These are phyloP conservation scores for Glycine soja DNA, from an alignment of 306 rosid genomes.

Conservation along the genomic window DNA sequence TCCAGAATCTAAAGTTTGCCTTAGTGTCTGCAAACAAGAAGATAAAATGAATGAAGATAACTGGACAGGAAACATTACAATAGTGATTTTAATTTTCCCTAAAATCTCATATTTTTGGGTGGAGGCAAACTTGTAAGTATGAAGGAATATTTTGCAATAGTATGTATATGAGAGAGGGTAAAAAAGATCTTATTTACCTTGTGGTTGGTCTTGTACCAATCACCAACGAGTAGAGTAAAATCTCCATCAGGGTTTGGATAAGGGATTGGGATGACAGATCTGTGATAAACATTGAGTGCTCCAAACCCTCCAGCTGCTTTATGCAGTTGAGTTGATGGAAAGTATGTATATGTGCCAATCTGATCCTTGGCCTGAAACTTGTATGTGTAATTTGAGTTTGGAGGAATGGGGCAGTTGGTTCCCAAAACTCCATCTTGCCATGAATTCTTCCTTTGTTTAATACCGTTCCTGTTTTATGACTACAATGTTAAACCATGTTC, in stretches of 20 bases:
- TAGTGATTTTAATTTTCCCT: constrained; percentile 5
- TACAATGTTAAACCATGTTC: constrained; percentile 27
- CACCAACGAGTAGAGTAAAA: constrained; percentile 87
- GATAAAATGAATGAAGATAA: constrained; percentile 16
- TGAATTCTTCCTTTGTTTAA: constrained; percentile 95
- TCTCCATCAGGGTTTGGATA: constrained; percentile 81
- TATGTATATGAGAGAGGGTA: neutral
- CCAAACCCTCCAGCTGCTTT: constrained; percentile 95
- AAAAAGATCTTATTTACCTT: constrained; percentile 57
- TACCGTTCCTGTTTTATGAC: constrained; percentile 74
- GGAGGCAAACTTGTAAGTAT: neutral
- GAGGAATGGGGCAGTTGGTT: constrained; percentile 91
- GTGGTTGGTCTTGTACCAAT: constrained; percentile 87
- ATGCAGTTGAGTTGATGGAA: constrained; percentile 87
- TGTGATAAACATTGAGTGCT: constrained; percentile 72
- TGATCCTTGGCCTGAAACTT: constrained; percentile 91
- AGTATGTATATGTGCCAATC: constrained; percentile 83
- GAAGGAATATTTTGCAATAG: neutral
- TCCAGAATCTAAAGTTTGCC: constrained; percentile 78
- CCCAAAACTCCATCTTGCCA: constrained; percentile 99
- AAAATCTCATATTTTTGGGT: constrained; percentile 3
- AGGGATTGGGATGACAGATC: constrained; percentile 89
- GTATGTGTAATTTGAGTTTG: constrained; percentile 91
- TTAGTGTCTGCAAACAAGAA: constrained; percentile 61
- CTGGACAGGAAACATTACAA: constrained; percentile 4